Evolutionary conservation across 345 rosid genomes (phyloP).

Genomic region (Eucalyptus melliodora): DNA sequence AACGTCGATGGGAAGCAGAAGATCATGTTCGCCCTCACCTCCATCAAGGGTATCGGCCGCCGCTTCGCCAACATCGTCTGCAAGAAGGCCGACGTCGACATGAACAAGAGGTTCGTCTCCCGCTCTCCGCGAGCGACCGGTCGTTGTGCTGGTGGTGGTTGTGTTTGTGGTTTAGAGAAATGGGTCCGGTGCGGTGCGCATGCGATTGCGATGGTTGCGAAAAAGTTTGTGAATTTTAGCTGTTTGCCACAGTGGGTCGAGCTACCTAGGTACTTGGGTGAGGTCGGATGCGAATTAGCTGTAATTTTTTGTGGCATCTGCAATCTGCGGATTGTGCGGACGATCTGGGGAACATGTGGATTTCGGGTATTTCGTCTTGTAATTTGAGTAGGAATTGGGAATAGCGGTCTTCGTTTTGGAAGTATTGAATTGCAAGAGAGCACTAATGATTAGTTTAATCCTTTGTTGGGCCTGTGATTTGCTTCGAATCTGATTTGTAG

Average conservation of each 20-base stretch:
- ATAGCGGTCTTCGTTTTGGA: rapidly evolving
- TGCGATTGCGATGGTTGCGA: neutral
- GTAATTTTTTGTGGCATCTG: rapidly evolving
- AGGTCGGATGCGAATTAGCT: neutral
- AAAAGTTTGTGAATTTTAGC: neutral
- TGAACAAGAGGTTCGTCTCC: neutral
- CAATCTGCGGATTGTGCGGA: neutral
- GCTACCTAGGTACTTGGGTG: neutral
- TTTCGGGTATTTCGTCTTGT: neutral
- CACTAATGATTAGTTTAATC: neutral
- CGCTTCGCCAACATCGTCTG: constrained; percentile 9
- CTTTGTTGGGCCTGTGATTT: neutral
- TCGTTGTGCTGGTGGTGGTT: neutral
- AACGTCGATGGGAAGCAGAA: constrained; percentile 14
- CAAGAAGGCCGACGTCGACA: constrained; percentile 15
- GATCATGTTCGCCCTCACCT: constrained; percentile 11
- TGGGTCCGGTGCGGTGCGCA: neutral
- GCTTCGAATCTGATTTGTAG: neutral
- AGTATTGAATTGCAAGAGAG: neutral
- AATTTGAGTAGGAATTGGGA: neutral
- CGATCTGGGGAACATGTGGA: neutral
- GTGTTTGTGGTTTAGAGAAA: neutral
- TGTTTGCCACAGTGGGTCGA: neutral
- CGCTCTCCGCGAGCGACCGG: neutral
- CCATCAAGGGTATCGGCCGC: constrained; percentile 11